Evolutionary conservation across 768 basidiomycete species (phyloP).

Genomic region (Psilocybe sp.): DNA sequence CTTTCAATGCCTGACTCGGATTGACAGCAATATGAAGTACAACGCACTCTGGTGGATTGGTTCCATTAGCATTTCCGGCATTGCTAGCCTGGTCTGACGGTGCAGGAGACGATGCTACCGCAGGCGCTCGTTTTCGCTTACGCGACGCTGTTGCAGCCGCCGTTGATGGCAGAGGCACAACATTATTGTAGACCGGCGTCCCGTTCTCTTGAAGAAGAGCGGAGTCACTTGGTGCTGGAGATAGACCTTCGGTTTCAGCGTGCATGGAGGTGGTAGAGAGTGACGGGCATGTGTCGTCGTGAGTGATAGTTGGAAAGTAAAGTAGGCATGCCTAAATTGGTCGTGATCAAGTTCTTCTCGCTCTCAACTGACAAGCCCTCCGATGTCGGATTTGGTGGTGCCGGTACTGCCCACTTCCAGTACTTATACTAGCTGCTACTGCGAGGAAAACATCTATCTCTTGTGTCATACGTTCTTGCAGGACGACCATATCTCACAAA

Average conservation of each 20-base stretch:
- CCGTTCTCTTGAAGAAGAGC: constrained; percentile 4
- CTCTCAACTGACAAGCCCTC: no score
- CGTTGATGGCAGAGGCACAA: constrained; percentile 6
- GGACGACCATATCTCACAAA: constrained; percentile 19
- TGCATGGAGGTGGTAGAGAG: constrained; percentile 19
- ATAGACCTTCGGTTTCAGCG: constrained; percentile 29
- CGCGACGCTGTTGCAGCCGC: constrained; percentile 27
- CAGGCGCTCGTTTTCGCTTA: constrained; percentile 58
- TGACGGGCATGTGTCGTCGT: no score
- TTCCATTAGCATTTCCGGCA: constrained; percentile 17
- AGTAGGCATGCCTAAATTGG: no score
- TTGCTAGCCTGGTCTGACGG: constrained; percentile 49
- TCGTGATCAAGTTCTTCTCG: no score
- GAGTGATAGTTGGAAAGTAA: no score
- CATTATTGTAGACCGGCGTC: constrained; percentile 4
- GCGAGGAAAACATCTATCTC: constrained; percentile 74
- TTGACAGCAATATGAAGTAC: background rate
- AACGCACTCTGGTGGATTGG: constrained; percentile 36
- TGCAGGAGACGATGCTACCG: constrained; percentile 52
- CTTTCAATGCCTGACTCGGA: background rate
- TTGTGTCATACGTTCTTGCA: constrained; percentile 43
- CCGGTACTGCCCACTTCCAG: constrained; percentile 29
- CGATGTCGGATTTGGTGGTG: no score
- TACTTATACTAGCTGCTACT: constrained; percentile 60
- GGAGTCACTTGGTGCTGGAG: constrained; percentile 23